Conservation (phyloP, 139 green algal genomes). For the Chlorella sp. region DNA sequence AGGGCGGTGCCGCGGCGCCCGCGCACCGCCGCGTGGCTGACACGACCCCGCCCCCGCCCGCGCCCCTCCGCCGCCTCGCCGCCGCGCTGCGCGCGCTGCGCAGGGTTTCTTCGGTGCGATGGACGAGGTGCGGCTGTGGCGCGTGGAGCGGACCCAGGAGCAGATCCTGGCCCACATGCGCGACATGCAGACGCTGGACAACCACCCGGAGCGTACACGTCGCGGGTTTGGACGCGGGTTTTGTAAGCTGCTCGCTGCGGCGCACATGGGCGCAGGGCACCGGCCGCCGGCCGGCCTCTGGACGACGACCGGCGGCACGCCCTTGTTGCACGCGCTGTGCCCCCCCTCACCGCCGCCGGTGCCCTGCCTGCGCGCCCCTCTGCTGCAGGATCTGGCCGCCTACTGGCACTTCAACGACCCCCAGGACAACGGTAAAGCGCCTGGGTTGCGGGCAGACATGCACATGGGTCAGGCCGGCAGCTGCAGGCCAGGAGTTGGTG, state of each 20-base stretch:
- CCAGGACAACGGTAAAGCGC: conserved; percentile 43
- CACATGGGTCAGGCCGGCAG: too few relatives aligned
- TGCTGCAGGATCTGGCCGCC: conserved; percentile 61
- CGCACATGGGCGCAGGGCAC: too few relatives aligned
- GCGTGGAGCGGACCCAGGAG: conserved; percentile 62
- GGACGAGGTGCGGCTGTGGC: conserved; percentile 86
- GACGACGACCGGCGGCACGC: not conserved
- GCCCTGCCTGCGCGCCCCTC: not conserved
- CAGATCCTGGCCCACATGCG: conserved; percentile 82
- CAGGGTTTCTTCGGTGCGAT: conserved; percentile 84
- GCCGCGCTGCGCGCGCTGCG: not conserved
- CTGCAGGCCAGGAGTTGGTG: too few relatives aligned
- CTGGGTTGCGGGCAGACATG: too few relatives aligned
- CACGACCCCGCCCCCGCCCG: too few relatives aligned
- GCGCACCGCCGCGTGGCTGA: too few relatives aligned
- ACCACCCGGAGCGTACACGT: conserved; percentile 19
- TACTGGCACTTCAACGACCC: conserved; percentile 92
- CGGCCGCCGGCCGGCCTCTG: too few relatives aligned
- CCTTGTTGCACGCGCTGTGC: not conserved
- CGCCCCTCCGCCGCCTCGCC: not conserved
- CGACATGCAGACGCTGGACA: conserved; percentile 41
- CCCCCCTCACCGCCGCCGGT: not conserved
- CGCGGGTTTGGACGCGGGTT: too few relatives aligned
- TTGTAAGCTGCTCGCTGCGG: too few relatives aligned
- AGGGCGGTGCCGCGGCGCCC: too few relatives aligned